Evolutionary conservation across 2,329 filamentous ascomycete genomes (phyloP), one percentile per base, ranked within the genome.

Genomic region (Xylaria sp.): DNA sequence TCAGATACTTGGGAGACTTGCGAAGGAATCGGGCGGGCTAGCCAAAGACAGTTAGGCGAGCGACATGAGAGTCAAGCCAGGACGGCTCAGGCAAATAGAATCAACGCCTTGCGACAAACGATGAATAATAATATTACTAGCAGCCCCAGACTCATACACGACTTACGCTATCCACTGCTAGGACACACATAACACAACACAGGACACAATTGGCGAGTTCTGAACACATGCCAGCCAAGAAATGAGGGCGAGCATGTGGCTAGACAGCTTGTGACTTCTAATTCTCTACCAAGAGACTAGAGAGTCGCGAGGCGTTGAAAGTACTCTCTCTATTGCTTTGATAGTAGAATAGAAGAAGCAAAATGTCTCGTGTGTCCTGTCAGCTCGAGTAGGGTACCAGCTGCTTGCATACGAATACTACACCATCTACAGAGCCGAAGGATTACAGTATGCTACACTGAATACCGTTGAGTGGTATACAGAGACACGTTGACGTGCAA

Each of bases 71-170:
- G 56, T 66, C 65, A 66, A 59, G 58, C 20, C 31, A 63, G 55
- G 60, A 60, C 55, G 23, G 12, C 23, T 10, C 66, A 55, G 56
- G 60, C 63, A 59, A 71, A 65, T 67, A 60, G 28, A 62, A 52
- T 39, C 59, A 58, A 61, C 31, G 69, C 63, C 59, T 66, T 58
- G 37, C 48, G 34, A 48, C 65, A 59, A 68, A 57, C 69, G 39
- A 71, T 69, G 59, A 66, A 63, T 63, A 65, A 63, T 61, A 60
- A 62, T 54, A 65, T 51, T 58, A 28, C 3, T 52, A 56, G 55
- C 51, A 39, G 34, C 28, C 54, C 41, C 28, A 57, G n/a, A 39
- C 54, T 60, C 4, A 9, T 31, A 13, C n/a, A 28, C 37, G 8
- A 20, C 31, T 41, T 46, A 23, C 41, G 51, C 58, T 34, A 50